Conservation (phyloP, 164 flowering plant species). For the Nymphaea colorata region DNA sequence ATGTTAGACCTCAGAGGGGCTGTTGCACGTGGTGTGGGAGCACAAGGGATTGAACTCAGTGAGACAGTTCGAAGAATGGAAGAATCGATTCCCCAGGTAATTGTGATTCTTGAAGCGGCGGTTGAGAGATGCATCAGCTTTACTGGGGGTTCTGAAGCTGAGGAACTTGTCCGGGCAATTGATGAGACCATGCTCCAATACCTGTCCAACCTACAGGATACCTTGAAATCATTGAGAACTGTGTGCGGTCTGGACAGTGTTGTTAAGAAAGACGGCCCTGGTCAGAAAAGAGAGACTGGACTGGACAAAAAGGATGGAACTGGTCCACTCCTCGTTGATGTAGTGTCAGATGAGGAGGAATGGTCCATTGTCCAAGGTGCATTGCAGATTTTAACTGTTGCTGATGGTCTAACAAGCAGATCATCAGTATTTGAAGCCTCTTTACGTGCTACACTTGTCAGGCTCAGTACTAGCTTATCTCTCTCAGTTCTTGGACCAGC, state of each 20-base stretch:
- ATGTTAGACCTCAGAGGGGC: constrained; percentile 92
- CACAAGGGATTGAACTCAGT: constrained; percentile 98
- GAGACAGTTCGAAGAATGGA: constrained; percentile 99
- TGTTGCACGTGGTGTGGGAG: constrained; percentile 78
- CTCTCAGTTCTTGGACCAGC: constrained; percentile 65
- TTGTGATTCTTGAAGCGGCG: constrained; percentile 89
- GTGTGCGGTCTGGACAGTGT: constrained; percentile 74
- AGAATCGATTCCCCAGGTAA: constrained; percentile 94
- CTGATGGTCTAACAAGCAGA: constrained; percentile 92
- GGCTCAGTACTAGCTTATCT: constrained; percentile 80
- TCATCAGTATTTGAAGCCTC: constrained; percentile 98
- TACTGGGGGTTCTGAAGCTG: constrained; percentile 99
- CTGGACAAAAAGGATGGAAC: constrained; percentile 56
- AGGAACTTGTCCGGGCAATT: constrained; percentile 75
- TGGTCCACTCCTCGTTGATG: constrained; percentile 44
- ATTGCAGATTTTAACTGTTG: constrained; percentile 87
- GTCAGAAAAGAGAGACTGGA: constrained; percentile 60
- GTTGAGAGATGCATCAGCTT: constrained; percentile 94
- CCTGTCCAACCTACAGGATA: constrained; percentile 74
- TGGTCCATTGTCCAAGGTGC: constrained; percentile 99
- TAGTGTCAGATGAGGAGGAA: constrained; percentile 85
- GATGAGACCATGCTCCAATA: constrained; percentile 92
- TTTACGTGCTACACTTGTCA: constrained; percentile 80
- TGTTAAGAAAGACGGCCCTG: constrained; percentile 22
- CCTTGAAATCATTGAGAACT: constrained; percentile 72